These are phyloP conservation scores for Xanthoconium stramineum DNA, from an alignment of 768 basidiomycete species.

Conservation along the genomic window DNA sequence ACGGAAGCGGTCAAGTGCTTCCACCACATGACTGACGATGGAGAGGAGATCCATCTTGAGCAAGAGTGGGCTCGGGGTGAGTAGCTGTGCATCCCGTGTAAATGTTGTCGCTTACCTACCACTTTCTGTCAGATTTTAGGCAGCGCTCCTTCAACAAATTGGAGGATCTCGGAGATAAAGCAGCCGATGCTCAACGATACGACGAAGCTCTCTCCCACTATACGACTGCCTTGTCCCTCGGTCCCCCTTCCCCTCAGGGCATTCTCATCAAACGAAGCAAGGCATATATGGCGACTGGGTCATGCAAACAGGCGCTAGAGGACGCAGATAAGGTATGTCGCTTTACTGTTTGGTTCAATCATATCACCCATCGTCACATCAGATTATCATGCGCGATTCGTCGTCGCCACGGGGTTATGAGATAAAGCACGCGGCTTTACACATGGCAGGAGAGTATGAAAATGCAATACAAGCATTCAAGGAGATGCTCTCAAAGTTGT, in stretches of 20 bases:
- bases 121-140: background rate
- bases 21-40: too few relatives aligned
- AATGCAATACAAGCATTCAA: background rate
- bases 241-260: background rate
- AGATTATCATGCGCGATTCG: background rate
- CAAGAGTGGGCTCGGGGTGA: too few relatives aligned
- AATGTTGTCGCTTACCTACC: too few relatives aligned
- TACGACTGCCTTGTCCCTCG: background rate
- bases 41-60: too few relatives aligned
- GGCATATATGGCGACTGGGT: background rate
- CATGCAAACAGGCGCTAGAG: background rate
- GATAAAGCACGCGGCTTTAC: background rate
- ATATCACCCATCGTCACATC: too few relatives aligned
- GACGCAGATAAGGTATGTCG: background rate
- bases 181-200: background rate
- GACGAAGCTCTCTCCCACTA: background rate
- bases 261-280: background rate
- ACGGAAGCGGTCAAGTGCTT: too few relatives aligned
- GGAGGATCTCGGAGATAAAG: background rate
- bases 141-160: background rate
- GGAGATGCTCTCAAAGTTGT: background rate
- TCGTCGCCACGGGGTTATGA: background rate
- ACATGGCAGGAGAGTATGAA: background rate
- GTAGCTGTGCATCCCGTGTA: too few relatives aligned
- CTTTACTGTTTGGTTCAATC: background rate